A percentile compares a stretch with the other conserved stretches of the same genome.
Evolutionary conservation across 148 eudicot species (phyloP).

Genomic region (Fagopyrum homotropicum): DNA sequence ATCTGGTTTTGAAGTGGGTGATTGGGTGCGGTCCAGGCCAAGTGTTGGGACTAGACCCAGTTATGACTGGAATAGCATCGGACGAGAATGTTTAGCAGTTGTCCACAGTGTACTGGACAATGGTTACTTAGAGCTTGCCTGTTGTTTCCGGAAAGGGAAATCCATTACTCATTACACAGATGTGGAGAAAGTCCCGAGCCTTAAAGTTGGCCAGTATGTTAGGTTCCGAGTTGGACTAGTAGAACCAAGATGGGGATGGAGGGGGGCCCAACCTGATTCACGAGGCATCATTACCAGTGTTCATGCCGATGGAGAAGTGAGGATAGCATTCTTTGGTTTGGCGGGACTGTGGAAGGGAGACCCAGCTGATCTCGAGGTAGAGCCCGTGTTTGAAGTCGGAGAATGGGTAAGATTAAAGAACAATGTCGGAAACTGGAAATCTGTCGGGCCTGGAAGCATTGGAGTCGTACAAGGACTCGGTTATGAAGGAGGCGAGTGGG

Average conservation of each 20-base stretch:
- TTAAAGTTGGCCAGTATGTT: conserved; percentile 85
- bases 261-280: conserved; percentile 62
- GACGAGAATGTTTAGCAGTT: conserved; percentile 85
- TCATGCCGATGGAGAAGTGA: conserved; percentile 88
- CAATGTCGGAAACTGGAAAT: conserved; percentile 59
- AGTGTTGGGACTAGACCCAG: conserved; percentile 80
- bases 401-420: conserved; percentile 78
- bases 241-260: conserved; percentile 99
- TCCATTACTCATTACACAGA: conserved; percentile 71
- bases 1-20: conserved; percentile 96
- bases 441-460: conserved; percentile 65
- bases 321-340: conserved; percentile 65
- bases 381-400: conserved; percentile 77
- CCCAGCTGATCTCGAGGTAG: conserved; percentile 79
- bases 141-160: conserved; percentile 85
- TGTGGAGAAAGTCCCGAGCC: conserved; percentile 69
- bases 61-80: conserved; percentile 87
- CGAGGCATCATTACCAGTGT: conserved; percentile 73
- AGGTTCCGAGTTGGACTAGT: conserved; percentile 55
- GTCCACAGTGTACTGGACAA: conserved; percentile 90
- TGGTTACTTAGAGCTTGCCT: conserved; percentile 82
- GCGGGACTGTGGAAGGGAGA: conserved; percentile 87
- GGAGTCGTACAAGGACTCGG: conserved; percentile 86
- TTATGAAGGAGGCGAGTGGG: conserved; percentile 61
- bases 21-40: conserved; percentile 97